Conservation (phyloP, 2,329 filamentous ascomycete species). For the Dothideomycetes sp. region DNA sequence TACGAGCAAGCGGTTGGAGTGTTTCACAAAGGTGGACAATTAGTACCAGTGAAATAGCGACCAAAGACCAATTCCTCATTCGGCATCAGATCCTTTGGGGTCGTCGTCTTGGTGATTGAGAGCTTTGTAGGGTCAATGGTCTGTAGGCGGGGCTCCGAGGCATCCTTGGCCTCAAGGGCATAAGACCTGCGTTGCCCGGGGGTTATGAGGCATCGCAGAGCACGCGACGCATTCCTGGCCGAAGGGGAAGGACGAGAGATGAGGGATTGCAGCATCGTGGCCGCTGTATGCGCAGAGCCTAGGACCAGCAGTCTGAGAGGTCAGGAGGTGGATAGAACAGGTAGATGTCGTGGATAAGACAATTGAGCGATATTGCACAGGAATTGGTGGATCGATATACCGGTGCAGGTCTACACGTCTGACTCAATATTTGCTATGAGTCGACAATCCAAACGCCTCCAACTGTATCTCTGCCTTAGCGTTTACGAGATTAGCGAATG, state of each 20-base stretch:
- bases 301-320: background rate
- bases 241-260: slow-evolving; percentile 10
- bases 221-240: slow-evolving; percentile 11
- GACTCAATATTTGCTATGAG: too few relatives aligned
- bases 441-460: background rate
- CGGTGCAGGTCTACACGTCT: too few relatives aligned
- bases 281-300: background rate
- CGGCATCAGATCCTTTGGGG: slow-evolving; percentile 63
- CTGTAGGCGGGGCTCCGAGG: slow-evolving; percentile 42
- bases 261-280: slow-evolving; percentile 7
- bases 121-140: slow-evolving; percentile 71
- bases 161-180: slow-evolving; percentile 37
- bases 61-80: slow-evolving; percentile 83
- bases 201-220: slow-evolving; percentile 1
- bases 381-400: too few relatives aligned
- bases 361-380: too few relatives aligned
- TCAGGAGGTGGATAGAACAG: too few relatives aligned
- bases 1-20: too few relatives aligned
- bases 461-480: background rate
- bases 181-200: slow-evolving; percentile 20
- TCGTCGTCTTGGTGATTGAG: slow-evolving; percentile 59
- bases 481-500: too few relatives aligned
- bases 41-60: slow-evolving; percentile 74
- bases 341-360: too few relatives aligned
- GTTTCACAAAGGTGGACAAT: too few relatives aligned